Conservation (phyloP, 345 rosid species). For the Hibiscus syriacus region DNA sequence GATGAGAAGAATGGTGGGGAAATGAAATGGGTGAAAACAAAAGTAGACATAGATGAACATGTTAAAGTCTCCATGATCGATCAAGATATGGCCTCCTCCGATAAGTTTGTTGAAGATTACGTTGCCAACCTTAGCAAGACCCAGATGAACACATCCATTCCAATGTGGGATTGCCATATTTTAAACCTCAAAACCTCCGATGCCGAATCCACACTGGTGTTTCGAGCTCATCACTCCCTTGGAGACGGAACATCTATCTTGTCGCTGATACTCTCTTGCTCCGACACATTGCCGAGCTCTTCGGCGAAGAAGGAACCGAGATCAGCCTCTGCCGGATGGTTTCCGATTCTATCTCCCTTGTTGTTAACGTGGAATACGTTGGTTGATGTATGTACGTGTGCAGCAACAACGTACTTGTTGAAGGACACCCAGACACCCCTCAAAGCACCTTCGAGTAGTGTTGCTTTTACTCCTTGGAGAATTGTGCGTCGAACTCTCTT, state of each 20-base stretch:
- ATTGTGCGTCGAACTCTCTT: slow-evolving; percentile 21
- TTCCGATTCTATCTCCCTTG: not conserved
- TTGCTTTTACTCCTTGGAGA: slow-evolving; percentile 18
- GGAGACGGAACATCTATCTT: slow-evolving; percentile 35
- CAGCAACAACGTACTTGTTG: slow-evolving; percentile 19
- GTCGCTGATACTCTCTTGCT: slow-evolving; percentile 28
- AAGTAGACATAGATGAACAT: too few relatives aligned
- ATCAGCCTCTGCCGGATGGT: not conserved
- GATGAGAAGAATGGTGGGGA: too few relatives aligned
- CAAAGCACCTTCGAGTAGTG: too few relatives aligned
- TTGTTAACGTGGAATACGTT: slow-evolving; percentile 19
- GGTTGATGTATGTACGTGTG: slow-evolving; percentile 17
- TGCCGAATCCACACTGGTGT: slow-evolving; percentile 21
- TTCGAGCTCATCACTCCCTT: slow-evolving; percentile 32
- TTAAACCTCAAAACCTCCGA: slow-evolving; percentile 24
- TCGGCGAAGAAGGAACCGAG: not conserved
- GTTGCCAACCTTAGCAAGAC: slow-evolving; percentile 14
- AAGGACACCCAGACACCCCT: too few relatives aligned
- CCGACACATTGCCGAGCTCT: not conserved
- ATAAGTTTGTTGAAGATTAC: slow-evolving; percentile 29
- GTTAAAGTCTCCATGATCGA: not conserved
- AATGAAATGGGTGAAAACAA: too few relatives aligned
- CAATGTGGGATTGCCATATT: slow-evolving; percentile 39
- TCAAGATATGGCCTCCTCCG: slow-evolving; percentile 6
- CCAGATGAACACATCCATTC: slow-evolving; percentile 21